Conservation (phyloP, 2,329 filamentous ascomycete species). For the Beauveria sp. region DNA sequence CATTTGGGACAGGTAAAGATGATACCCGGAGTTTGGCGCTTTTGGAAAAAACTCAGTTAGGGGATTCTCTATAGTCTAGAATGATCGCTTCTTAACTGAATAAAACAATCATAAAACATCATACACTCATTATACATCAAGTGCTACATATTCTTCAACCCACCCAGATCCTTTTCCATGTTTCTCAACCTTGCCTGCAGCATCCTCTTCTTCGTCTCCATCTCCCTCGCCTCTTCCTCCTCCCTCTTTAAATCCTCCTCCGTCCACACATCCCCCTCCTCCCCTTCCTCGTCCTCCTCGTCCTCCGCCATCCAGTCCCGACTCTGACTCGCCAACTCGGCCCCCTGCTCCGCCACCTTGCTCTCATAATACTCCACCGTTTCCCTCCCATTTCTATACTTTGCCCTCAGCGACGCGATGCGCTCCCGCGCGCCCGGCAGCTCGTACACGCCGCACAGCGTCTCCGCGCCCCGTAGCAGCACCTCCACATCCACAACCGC, state of each 20-base stretch:
- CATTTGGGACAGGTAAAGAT: too few relatives aligned
- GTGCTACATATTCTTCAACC: conserved; percentile 42
- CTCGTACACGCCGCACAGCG: conserved; percentile 80
- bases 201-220: conserved; percentile 50
- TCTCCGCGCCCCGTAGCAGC: conserved; percentile 78
- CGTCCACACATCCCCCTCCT: conserved; percentile 43
- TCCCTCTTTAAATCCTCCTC: conserved; percentile 62
- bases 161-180: conserved; percentile 51
- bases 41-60: too few relatives aligned
- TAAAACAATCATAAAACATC: background rate
- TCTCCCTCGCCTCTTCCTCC: conserved; percentile 55
- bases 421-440: conserved; percentile 70
- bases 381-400: conserved; percentile 61
- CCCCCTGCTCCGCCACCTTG: conserved; percentile 68
- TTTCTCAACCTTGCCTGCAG: conserved; percentile 43
- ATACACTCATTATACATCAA: background rate
- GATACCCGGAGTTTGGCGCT: too few relatives aligned
- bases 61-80: too few relatives aligned
- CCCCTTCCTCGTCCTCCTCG: conserved; percentile 44
- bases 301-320: conserved; percentile 50
- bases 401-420: conserved; percentile 63
- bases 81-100: too few relatives aligned
- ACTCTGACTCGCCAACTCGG: conserved; percentile 67
- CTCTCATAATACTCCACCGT: conserved; percentile 77
- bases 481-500: conserved; percentile 68